These are phyloP conservation scores for Leishmania tropica DNA, from an alignment of 208 protist species.

Conservation along the genomic window DNA sequence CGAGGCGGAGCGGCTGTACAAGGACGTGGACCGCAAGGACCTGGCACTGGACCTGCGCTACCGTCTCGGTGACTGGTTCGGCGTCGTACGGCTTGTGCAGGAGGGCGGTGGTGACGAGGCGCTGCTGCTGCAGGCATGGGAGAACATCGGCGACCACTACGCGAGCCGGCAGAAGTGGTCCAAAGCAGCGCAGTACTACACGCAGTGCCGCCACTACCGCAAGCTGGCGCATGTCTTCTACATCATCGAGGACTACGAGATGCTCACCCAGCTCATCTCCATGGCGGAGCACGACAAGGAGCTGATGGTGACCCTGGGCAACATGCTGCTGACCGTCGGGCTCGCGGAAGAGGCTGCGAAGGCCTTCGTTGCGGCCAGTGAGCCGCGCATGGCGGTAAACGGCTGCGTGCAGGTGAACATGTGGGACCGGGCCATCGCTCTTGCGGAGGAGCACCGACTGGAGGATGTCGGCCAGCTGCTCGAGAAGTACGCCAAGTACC, in stretches of 20 bases:
- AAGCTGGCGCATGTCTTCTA: conserved; percentile 93
- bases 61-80: conserved; percentile 95
- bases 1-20: conserved; percentile 96
- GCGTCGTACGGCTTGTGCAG: conserved; percentile 93
- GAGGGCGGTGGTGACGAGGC: conserved; percentile 93
- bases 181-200: conserved; percentile 96
- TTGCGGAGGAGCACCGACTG: conserved; percentile 88
- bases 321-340: conserved; percentile 93
- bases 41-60: conserved; percentile 94
- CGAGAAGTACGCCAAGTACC: conserved; percentile 87
- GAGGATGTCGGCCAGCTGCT: conserved; percentile 91
- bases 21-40: conserved; percentile 96
- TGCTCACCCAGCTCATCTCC: conserved; percentile 87
- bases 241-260: conserved; percentile 93
- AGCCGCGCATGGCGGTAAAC: conserved; percentile 92
- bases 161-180: conserved; percentile 94
- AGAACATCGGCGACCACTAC: conserved; percentile 97
- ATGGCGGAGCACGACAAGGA: conserved; percentile 90
- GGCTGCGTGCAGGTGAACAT: conserved; percentile 94
- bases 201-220: conserved; percentile 89
- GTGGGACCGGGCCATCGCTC: conserved; percentile 89
- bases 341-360: conserved; percentile 86
- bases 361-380: conserved; percentile 90
- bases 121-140: conserved; percentile 87
- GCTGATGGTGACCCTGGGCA: conserved; percentile 85